These are phyloP conservation scores for Lunularia cruciata DNA, from an alignment of 225 moss, liverwort and hornwort genomes.

Conservation along the genomic window DNA sequence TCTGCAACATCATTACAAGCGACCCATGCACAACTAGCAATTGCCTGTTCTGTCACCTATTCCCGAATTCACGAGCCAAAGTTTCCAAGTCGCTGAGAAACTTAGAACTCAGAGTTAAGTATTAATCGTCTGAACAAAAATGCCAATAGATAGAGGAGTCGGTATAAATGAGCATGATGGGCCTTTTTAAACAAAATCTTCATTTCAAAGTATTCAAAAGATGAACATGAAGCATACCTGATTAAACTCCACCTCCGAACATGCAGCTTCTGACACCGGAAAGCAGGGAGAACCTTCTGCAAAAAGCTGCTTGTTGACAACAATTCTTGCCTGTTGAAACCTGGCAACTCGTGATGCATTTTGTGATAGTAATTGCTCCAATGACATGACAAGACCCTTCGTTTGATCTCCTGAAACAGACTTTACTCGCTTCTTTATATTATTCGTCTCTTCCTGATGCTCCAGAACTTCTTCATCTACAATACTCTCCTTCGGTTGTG, in stretches of 20 bases:
- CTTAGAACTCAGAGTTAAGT: no score
- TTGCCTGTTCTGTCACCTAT: no score
- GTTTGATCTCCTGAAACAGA: constrained; percentile 35
- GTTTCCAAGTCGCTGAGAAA: no score
- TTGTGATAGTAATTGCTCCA: constrained; percentile 39
- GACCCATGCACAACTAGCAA: no score
- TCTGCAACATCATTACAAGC: no score
- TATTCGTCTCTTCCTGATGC: constrained; percentile 34
- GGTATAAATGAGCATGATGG: no score
- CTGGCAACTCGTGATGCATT: constrained; percentile 52
- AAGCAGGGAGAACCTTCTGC: constrained; percentile 42
- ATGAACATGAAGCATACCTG: constrained; percentile 40
- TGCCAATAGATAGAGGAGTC: no score
- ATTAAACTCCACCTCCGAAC: constrained; percentile 67
- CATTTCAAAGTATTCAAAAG: no score
- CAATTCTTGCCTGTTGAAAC: constrained; percentile 43
- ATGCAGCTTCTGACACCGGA: constrained; percentile 64
- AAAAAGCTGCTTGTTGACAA: constrained; percentile 48
- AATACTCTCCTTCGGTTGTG: background rate
- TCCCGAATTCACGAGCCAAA: no score
- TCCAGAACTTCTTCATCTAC: constrained; percentile 30
- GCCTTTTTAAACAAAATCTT: no score
- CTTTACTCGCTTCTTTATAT: constrained; percentile 43
- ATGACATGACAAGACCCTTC: constrained; percentile 20
- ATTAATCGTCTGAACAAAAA: no score